These are phyloP conservation scores for Scytalidium sp. DNA, from an alignment of 2,329 filamentous ascomycete species.

Conservation along the genomic window DNA sequence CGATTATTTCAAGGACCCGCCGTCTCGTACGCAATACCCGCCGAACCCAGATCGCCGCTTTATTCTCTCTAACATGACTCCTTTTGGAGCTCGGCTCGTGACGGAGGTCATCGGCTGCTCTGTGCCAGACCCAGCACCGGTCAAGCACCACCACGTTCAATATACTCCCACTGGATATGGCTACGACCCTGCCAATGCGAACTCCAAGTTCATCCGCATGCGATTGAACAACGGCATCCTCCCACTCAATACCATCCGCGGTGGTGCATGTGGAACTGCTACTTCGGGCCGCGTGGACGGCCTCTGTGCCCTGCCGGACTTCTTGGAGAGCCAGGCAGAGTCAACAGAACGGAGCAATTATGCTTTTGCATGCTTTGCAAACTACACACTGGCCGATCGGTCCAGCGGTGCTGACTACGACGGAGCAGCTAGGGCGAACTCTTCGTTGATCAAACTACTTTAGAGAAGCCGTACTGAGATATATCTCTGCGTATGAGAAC, in stretches of 20 bases:
- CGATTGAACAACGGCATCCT: slow-evolving; percentile 47
- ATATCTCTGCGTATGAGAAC: too few species aligned
- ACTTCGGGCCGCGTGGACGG: slow-evolving; percentile 37
- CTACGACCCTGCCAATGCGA: slow-evolving; percentile 36
- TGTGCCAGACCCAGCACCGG: slow-evolving; percentile 33
- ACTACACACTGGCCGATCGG: slow-evolving; percentile 39
- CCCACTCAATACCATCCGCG: slow-evolving; percentile 43
- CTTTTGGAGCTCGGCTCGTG: slow-evolving; percentile 51
- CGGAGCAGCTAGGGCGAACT: slow-evolving; percentile 21
- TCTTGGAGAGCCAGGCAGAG: slow-evolving; percentile 37
- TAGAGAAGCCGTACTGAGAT: too few species aligned
- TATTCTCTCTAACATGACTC: slow-evolving; percentile 47
- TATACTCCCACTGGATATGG: slow-evolving; percentile 43
- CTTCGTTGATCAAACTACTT: background rate
- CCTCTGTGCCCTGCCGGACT: slow-evolving; percentile 38
- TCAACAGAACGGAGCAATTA: slow-evolving; percentile 40
- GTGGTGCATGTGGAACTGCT: slow-evolving; percentile 37
- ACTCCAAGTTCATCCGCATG: slow-evolving; percentile 47
- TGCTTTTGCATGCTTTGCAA: slow-evolving; percentile 44
- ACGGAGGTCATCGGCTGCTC: slow-evolving; percentile 54
- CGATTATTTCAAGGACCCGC: slow-evolving; percentile 49
- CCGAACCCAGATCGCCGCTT: slow-evolving; percentile 43
- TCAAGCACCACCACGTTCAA: slow-evolving; percentile 33
- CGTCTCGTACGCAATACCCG: slow-evolving; percentile 38
- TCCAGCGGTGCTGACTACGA: slow-evolving; percentile 40